Base-by-base conservation (phyloP, 1,284 basidiomycete species). In the Pseudozyma sp. region DNA sequence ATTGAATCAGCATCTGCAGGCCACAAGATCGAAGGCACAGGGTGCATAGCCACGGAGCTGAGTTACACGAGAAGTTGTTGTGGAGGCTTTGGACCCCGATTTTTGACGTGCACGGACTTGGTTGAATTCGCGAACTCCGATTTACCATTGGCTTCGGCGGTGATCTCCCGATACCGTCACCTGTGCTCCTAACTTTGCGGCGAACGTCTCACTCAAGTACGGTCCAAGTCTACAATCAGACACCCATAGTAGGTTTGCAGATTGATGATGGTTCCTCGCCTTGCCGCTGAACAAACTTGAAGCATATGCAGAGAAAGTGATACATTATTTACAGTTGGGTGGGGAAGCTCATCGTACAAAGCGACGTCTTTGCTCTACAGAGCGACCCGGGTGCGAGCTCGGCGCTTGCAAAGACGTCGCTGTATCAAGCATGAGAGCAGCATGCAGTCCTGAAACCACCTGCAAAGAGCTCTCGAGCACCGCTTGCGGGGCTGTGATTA, bases 1-100 rank as follows among this genome's bases (percentile, higher is more conserved):
- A 51, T 60, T 68, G 59, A 57, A 47, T 68, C 66, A 68, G 66
- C 66, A 61, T 48, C 50, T 68, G 65, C 59, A 68, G 53, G 43
- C 57, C 39, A 18, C 44, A 11, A 49, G 58, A 67, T 67, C 64
- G 54, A 44, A 42, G 25, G 18, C 38, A 55, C 45, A 16, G 49
- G n/a, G 19, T 44, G 52, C 63, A 49, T 36, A 36, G 51, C 34
- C n/a, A 35, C n/a, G 59, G 42, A 49, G 38, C 34, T 5, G 18
- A 9, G 53, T n/a, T 38, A 31, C 25, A 3, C 25, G 25, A 3
- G 34, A 44, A 38, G 42, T 60, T 11, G 21, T 21, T 47, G 64
- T 67, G 64, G 64, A 57, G 58, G 63, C 48, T 55, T 48, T 10
- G 47, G 19, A 13, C 3, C 49, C 40, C 18, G 12, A 44, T 9